Conservation (phyloP, 176 grass and related monocot species). For the Zizania latifolia region DNA sequence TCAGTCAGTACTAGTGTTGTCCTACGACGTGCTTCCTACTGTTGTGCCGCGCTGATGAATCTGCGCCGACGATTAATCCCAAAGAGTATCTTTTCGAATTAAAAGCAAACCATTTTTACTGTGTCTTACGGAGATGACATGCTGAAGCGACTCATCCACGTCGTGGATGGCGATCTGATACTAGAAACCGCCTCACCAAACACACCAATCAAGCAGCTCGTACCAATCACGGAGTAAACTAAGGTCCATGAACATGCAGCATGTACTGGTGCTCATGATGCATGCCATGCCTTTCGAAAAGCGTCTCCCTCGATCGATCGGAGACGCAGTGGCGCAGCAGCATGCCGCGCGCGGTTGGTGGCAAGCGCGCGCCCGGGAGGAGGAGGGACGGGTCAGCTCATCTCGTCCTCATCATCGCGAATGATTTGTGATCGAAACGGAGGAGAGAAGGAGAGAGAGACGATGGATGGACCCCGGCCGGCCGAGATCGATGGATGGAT, state of each 20-base stretch:
- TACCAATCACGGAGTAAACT: background rate
- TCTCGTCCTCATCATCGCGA: background rate
- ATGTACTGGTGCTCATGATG: background rate
- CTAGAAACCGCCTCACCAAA: background rate
- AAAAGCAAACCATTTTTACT: background rate
- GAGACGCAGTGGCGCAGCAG: background rate
- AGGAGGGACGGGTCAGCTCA: background rate
- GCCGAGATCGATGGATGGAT: too few relatives aligned
- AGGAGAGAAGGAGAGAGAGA: background rate
- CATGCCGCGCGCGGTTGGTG: background rate
- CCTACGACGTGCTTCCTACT: background rate
- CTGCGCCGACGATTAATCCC: background rate
- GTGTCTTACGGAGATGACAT: background rate
- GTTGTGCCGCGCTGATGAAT: background rate
- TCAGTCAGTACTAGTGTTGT: background rate
- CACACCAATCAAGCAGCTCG: background rate
- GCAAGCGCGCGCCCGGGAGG: background rate
- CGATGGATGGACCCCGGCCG: background rate
- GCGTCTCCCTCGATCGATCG: background rate
- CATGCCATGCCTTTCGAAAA: background rate
- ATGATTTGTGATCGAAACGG: background rate
- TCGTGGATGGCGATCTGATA: background rate
- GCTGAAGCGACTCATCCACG: background rate
- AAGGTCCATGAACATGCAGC: background rate
- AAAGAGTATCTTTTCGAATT: background rate